Evolutionary conservation across 2,329 filamentous ascomycete genomes (phyloP).

Genomic region (Stemphylium beticola): DNA sequence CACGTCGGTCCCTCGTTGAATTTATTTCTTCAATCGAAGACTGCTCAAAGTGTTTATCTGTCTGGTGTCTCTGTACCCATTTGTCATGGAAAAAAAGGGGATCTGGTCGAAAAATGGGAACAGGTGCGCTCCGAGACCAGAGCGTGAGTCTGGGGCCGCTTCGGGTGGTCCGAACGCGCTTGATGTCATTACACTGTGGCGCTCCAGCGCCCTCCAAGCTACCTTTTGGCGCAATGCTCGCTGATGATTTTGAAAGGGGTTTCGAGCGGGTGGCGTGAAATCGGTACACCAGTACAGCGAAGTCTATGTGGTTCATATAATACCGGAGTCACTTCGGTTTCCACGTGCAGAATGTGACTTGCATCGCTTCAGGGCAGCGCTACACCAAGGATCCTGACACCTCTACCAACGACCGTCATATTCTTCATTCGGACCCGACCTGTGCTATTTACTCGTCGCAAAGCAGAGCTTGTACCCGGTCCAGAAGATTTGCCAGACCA

Average conservation of each 20-base stretch:
- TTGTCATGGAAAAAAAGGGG: neutral
- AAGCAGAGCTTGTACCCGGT: neutral
- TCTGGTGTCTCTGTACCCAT: neutral
- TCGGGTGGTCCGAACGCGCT: neutral
- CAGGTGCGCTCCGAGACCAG: neutral
- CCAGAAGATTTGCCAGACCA: neutral
- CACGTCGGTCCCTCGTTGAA: neutral
- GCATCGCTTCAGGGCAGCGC: conserved; percentile 2
- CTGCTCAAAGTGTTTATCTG: neutral
- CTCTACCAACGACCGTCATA: conserved; percentile 4
- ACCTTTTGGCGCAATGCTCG: neutral
- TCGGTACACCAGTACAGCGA: conserved; percentile 3
- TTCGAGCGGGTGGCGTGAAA: neutral
- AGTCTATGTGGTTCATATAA: neutral
- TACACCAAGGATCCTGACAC: neutral
- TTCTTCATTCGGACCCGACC: neutral
- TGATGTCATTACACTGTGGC: neutral
- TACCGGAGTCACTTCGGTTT: conserved; percentile 12
- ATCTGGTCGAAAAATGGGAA: neutral
- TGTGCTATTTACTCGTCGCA: neutral
- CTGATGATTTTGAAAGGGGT: neutral
- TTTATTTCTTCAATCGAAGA: neutral
- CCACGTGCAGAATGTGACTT: neutral
- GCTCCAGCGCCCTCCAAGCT: neutral
- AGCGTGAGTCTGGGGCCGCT: neutral